Percentiles rank a stretch among this genome's conserved stretches.
These are phyloP conservation scores for Vaccinium vitisidaea DNA, from an alignment of 148 eudicot species.

Conservation along the genomic window DNA sequence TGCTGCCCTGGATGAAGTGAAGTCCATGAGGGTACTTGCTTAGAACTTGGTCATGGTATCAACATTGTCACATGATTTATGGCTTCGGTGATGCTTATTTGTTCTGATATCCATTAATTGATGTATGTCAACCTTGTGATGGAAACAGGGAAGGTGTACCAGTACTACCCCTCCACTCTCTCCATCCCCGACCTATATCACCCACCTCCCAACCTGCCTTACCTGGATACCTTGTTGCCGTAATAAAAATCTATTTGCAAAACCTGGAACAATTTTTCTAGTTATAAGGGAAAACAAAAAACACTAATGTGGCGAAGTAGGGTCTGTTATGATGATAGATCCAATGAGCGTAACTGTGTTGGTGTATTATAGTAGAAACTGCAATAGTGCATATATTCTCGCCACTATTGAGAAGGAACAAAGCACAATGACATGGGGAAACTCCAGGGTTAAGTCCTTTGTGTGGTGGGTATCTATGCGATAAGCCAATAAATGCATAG, in stretches of 20 bases:
- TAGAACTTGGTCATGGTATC: not conserved
- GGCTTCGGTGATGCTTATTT: not conserved
- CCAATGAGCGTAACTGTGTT: not conserved
- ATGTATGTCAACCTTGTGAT: not conserved
- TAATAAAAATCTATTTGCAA: not conserved
- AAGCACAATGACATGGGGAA: not conserved
- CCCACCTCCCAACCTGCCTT: not conserved
- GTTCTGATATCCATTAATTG: not conserved
- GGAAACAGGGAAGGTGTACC: not conserved
- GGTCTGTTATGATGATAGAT: not conserved
- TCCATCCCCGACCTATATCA: not conserved
- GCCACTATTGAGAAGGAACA: not conserved
- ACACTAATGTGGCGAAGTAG: not conserved
- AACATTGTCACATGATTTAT: too few species aligned
- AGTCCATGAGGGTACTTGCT: constrained; percentile 75
- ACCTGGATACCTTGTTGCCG: not conserved
- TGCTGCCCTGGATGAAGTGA: constrained; percentile 94
- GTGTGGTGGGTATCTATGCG: not conserved
- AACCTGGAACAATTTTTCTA: not conserved
- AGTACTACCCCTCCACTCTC: not conserved
- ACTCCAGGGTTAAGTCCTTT: not conserved
- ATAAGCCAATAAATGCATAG: not conserved
- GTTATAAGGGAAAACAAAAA: not conserved
- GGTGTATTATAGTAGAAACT: not conserved
- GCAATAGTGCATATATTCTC: not conserved